Evolutionary conservation across 108 stramenopile genomes (phyloP).

Genomic region (Nannochloropsis gaditana): DNA sequence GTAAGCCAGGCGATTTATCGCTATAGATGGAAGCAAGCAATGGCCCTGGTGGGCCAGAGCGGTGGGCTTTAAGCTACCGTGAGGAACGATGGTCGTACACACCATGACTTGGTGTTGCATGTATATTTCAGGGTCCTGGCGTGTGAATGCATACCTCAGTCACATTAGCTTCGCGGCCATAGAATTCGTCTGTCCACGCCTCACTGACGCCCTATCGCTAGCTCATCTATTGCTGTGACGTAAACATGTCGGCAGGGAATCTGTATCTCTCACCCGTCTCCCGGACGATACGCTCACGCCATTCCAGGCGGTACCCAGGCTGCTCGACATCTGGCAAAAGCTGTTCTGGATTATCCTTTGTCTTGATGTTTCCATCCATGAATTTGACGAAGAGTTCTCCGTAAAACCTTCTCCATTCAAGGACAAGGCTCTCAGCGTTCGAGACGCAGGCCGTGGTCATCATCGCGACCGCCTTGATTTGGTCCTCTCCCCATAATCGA

Average conservation of each 20-base stretch:
- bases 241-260: neutral
- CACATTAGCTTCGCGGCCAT: too few relatives aligned
- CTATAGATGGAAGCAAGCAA: too few relatives aligned
- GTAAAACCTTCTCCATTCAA: conserved; percentile 57
- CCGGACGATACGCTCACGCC: conserved; percentile 54
- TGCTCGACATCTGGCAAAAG: conserved; percentile 56
- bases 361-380: conserved; percentile 59
- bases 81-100: too few relatives aligned
- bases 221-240: too few relatives aligned
- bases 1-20: too few relatives aligned
- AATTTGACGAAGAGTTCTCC: conserved; percentile 64
- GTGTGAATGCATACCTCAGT: too few relatives aligned
- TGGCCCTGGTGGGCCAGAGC: too few relatives aligned
- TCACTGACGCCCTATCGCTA: too few relatives aligned
- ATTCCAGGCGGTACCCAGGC: conserved; percentile 49
- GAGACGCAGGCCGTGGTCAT: conserved; percentile 51
- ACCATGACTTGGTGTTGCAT: too few relatives aligned
- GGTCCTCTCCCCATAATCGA: conserved; percentile 28
- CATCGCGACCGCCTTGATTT: conserved; percentile 44
- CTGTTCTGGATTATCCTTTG: conserved; percentile 40
- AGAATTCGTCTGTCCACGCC: too few relatives aligned
- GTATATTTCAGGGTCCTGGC: too few relatives aligned
- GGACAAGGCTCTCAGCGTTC: conserved; percentile 51
- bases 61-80: too few relatives aligned
- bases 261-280: conserved; percentile 52